phyloP scores from a whole-genome alignment of 192 early-diverging fungal species.

The Mortierella claussenii region DNA sequence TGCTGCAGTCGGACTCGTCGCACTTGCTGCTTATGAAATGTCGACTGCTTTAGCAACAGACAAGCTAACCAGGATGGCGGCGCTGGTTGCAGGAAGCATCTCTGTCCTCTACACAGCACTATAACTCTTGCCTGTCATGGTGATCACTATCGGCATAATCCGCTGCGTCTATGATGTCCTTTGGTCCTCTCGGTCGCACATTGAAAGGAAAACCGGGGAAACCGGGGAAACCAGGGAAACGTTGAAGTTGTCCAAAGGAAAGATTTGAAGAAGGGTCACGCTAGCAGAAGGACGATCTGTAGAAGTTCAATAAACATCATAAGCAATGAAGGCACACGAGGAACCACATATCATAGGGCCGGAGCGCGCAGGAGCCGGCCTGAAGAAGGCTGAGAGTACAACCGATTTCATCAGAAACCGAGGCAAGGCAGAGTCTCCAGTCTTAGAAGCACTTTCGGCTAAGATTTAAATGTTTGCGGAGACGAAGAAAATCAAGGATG shows the following conservation, averaged over 20 bases:
- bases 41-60: conserved; percentile 53
- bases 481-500: too few relatives aligned
- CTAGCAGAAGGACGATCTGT: conserved; percentile 3
- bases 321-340: neutral
- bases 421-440: conserved; percentile 4
- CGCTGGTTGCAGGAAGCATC: conserved; percentile 37
- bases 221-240: neutral
- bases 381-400: neutral
- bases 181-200: neutral
- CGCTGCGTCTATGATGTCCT: conserved; percentile 38
- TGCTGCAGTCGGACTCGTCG: conserved; percentile 70
- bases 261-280: conserved; percentile 22
- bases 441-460: neutral
- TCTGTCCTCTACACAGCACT: conserved; percentile 48
- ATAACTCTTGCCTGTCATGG: conserved; percentile 66
- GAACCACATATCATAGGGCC: neutral
- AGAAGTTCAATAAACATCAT: neutral
- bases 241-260: neutral
- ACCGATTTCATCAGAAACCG: conserved; percentile 18
- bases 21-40: conserved; percentile 63
- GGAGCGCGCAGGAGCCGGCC: neutral
- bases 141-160: conserved; percentile 59
- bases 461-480: too few relatives aligned
- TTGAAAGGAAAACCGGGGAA: neutral
- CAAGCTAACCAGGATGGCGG: conserved; percentile 43